phyloP scores from a whole-genome alignment of 1,139 yeast genomes.

The Saccharomyces pastorianus region DNA sequence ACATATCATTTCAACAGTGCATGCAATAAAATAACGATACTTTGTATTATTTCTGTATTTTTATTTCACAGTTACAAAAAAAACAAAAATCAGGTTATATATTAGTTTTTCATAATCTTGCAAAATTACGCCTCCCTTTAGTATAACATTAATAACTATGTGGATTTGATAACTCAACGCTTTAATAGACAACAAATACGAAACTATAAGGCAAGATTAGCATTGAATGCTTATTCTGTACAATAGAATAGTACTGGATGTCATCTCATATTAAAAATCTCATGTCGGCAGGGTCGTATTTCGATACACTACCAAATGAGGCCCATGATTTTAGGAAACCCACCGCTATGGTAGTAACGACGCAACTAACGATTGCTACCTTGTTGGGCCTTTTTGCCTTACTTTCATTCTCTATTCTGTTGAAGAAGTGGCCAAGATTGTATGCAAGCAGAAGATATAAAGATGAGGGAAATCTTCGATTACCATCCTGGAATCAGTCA shows the following conservation, averaged over 20 bases:
- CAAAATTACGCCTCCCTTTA: background rate
- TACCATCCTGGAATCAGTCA: constrained; percentile 40
- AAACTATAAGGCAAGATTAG: background rate
- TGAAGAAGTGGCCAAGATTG: constrained; percentile 61
- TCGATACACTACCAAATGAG: constrained; percentile 1
- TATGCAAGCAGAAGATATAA: constrained; percentile 50
- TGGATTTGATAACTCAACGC: background rate
- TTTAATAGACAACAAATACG: background rate
- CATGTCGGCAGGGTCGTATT: background rate
- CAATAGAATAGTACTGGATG: background rate
- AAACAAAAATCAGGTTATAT: background rate
- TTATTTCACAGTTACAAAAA: background rate
- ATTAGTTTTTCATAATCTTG: background rate
- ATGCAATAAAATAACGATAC: background rate
- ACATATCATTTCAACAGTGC: background rate
- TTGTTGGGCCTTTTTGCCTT: constrained; percentile 59
- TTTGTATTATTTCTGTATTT: background rate
- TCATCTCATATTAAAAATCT: background rate
- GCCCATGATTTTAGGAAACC: constrained; percentile 36
- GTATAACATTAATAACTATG: background rate
- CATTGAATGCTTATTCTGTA: background rate
- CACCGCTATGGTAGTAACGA: constrained; percentile 36
- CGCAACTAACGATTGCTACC: constrained; percentile 54
- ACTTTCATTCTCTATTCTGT: constrained; percentile 51
- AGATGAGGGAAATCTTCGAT: constrained; percentile 26